Base-by-base conservation (phyloP, 345 rosid species). In the Rubroshorea leprosula region DNA sequence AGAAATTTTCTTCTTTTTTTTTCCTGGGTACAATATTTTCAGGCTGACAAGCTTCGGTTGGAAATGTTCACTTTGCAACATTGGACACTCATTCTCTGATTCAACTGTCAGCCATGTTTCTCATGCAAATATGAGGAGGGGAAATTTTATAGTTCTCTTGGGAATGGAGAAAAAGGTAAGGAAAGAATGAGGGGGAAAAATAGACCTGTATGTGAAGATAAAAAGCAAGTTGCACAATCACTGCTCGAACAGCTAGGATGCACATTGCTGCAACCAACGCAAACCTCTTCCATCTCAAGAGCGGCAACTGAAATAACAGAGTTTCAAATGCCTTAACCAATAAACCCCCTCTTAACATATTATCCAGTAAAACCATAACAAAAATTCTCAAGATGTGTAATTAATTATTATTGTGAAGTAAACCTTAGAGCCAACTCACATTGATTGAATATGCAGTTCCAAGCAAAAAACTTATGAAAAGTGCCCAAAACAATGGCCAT, bases 401-500 rank as follows among this genome's bases (percentile, higher is more conserved):
- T 35, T 35, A 35, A 35, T 35, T 3, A 35, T 35, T 6, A 35
- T 6, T 35, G 7, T 35, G 41, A 35, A 35, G 41, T 35, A 35
- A 35, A 3, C 9, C 41, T 38, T 39, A 12, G 21, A 48, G 26
- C 23, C 20, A 54, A 78, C 96, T 84, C 70, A 92, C 98, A 77
- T 92, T 72, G 68, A 92, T 74, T 64, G 98, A 92, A 67, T 92
- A 92, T 48, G 98, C 96, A 26, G 98, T 89, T 66, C 98, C 96
- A 14, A 89, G 98, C 16, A 83, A 61, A 68, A 89, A 92, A 65
- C 98, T 92, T 80, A 89, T 63, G 27, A 76, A 92, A 55, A 92
- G 93, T 52, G 96, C 98, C 95, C 93, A 89, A 53, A 92, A 81
- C 66, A 92, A 72, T n/a, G 98, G 96, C 96, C 92, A 86, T 0